phyloP scores from a whole-genome alignment of 1,139 yeast genomes.

The Hansenula anomala region DNA sequence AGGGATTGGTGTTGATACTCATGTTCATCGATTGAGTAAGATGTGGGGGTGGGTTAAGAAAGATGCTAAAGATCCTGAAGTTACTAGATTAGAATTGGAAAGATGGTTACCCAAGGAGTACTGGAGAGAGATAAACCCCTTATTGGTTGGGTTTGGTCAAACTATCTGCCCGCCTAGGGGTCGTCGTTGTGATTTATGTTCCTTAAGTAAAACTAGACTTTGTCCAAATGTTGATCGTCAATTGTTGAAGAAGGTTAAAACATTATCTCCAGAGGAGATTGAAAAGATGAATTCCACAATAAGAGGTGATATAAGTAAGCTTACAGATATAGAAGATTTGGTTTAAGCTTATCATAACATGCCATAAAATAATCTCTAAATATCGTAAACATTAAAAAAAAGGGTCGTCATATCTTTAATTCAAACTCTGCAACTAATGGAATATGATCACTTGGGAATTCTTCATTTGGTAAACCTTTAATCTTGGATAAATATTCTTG shows the following conservation, averaged over 20 bases:
- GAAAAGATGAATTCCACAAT: constrained; percentile 34
- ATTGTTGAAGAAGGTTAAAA: constrained; percentile 30
- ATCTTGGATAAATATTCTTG: constrained; percentile 60
- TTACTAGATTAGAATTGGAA: constrained; percentile 64
- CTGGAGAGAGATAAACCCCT: constrained; percentile 85
- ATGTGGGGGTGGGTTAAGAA: constrained; percentile 75
- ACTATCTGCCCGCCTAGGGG: constrained; percentile 74
- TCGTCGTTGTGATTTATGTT: constrained; percentile 71
- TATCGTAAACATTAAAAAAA: too few relatives aligned
- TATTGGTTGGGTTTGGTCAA: constrained; percentile 92
- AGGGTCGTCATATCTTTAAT: constrained; percentile 39
- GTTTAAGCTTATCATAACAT: too few relatives aligned
- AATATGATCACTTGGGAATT: constrained; percentile 91
- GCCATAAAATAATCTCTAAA: too few relatives aligned
- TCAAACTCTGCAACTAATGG: constrained; percentile 75
- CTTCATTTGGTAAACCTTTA: constrained; percentile 85
- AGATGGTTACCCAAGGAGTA: constrained; percentile 66
- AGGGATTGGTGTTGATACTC: constrained; percentile 95
- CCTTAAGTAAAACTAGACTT: constrained; percentile 43
- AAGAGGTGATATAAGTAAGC: constrained; percentile 22
- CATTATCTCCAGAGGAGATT: constrained; percentile 28
- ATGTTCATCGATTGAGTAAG: constrained; percentile 74
- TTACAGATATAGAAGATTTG: constrained; percentile 24
- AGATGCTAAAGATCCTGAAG: constrained; percentile 63
- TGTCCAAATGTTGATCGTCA: constrained; percentile 51